Conservation (phyloP, 2,329 filamentous ascomycete genomes). For the Scedosporium boydii region DNA sequence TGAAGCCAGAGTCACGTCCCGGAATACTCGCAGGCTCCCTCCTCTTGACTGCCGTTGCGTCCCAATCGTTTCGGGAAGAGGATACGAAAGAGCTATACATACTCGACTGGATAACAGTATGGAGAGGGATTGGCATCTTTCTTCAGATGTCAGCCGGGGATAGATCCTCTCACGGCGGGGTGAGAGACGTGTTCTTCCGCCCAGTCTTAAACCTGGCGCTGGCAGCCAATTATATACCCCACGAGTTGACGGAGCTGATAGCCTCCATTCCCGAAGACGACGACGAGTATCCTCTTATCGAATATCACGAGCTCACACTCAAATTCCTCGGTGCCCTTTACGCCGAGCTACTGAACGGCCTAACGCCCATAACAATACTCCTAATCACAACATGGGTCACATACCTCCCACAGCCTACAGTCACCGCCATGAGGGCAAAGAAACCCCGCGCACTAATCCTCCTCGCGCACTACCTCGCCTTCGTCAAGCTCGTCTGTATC, state of each 20-base stretch:
- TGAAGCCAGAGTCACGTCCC: slow-evolving; percentile 33
- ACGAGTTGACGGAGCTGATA: slow-evolving; percentile 39
- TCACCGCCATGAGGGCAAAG: slow-evolving; percentile 30
- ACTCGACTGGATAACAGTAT: slow-evolving; percentile 46
- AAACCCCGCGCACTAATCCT: slow-evolving; percentile 40
- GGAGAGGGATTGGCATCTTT: slow-evolving; percentile 42
- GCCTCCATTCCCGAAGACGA: slow-evolving; percentile 32
- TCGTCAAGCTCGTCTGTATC: slow-evolving; percentile 32
- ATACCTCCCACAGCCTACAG: slow-evolving; percentile 34
- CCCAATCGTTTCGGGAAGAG: slow-evolving; percentile 39
- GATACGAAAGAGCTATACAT: slow-evolving; percentile 36
- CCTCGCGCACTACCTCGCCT: slow-evolving; percentile 41
- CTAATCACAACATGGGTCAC: slow-evolving; percentile 45
- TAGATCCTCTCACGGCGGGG: slow-evolving; percentile 27
- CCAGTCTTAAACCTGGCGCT: slow-evolving; percentile 37
- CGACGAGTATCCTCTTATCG: slow-evolving; percentile 26
- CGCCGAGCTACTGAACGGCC: slow-evolving; percentile 33
- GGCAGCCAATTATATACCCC: slow-evolving; percentile 31
- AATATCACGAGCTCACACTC: slow-evolving; percentile 35
- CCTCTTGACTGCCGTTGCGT: slow-evolving; percentile 39
- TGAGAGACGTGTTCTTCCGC: slow-evolving; percentile 37
- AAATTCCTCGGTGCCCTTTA: slow-evolving; percentile 43
- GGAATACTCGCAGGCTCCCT: slow-evolving; percentile 43
- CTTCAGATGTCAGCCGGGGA: slow-evolving; percentile 27
- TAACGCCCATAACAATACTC: slow-evolving; percentile 33